These are phyloP conservation scores for Neostapfia colusana DNA, from an alignment of 176 grass and related monocot species.

Conservation along the genomic window DNA sequence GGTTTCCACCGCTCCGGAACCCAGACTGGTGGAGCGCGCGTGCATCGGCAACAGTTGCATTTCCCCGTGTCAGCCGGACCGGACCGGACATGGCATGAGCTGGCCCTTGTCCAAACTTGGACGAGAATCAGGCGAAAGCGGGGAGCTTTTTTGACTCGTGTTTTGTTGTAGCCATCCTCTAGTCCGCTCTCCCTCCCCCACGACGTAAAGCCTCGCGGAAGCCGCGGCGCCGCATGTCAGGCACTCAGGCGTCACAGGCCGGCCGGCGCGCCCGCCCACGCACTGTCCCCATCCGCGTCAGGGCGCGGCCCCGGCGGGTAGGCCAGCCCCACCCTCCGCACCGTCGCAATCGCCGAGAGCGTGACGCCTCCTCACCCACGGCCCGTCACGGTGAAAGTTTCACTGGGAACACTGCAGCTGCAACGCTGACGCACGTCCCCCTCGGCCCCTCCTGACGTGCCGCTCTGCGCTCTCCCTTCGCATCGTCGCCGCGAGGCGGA, in stretches of 20 bases:
- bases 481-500: not conserved
- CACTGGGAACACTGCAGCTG: not conserved
- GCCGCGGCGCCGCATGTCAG: not conserved
- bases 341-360: not conserved
- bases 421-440: too few relatives aligned
- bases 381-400: not conserved
- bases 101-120: not conserved
- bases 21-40: not conserved
- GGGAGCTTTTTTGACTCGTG: conserved; percentile 1
- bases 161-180: conserved; percentile 1
- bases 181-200: not conserved
- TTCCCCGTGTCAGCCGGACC: not conserved
- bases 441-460: not conserved
- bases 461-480: conserved; percentile 30
- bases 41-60: not conserved
- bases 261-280: not conserved
- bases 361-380: not conserved
- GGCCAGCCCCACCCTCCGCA: not conserved
- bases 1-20: not conserved
- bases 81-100: too few relatives aligned
- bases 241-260: not conserved
- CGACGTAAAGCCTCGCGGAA: not conserved
- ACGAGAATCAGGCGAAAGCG: not conserved
- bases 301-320: not conserved
- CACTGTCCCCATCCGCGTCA: not conserved